Evolutionary conservation across 148 eudicot species (phyloP).

Genomic region (Chenopodium quinoa): DNA sequence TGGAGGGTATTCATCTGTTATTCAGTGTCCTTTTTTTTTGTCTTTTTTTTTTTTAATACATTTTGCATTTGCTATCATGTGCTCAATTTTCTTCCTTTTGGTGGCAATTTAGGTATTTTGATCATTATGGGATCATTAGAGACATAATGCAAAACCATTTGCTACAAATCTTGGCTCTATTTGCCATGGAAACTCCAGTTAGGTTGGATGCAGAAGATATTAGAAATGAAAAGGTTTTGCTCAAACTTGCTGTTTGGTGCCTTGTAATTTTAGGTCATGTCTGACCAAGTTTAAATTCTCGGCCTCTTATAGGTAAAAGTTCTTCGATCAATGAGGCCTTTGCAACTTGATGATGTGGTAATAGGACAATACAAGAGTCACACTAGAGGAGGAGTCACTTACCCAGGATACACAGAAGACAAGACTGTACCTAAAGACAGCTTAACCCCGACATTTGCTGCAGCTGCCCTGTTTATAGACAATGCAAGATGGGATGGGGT

Average conservation of each 20-base stretch:
- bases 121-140: constrained; percentile 87
- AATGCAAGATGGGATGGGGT: constrained; percentile 99
- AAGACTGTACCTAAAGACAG: constrained; percentile 79
- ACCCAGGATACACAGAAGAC: constrained; percentile 86
- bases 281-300: constrained; percentile 12
- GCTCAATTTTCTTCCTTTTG: constrained; percentile 24
- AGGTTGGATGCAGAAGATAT: constrained; percentile 98
- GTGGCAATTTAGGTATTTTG: constrained; percentile 64
- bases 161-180: constrained; percentile 90
- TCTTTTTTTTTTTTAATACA: background rate
- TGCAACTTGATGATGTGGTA: constrained; percentile 69
- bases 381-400: constrained; percentile 66
- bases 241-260: background rate
- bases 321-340: constrained; percentile 90
- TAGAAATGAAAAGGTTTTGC: constrained; percentile 90
- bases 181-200: constrained; percentile 99
- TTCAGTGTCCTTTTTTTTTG: background rate
- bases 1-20: constrained; percentile 70
- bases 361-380: constrained; percentile 92
- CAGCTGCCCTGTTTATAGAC: constrained; percentile 89
- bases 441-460: constrained; percentile 94
- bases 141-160: constrained; percentile 99
- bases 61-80: background rate
- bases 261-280: background rate
- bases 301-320: constrained; percentile 71